Base-by-base conservation (phyloP, 148 eudicot species). In the Fagopyrum esculentum region DNA sequence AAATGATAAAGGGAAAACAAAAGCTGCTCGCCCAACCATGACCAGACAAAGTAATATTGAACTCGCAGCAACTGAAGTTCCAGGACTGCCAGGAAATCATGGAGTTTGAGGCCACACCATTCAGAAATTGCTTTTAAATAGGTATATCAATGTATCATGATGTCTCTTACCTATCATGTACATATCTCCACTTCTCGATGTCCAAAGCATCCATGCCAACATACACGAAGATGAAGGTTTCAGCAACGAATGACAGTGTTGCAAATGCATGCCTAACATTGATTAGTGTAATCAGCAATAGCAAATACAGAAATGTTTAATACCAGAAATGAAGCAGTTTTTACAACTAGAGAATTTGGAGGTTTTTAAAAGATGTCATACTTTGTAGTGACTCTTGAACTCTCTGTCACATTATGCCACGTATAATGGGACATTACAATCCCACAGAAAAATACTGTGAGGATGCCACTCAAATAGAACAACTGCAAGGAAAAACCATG, bases 121-220 rank as follows among this genome's bases (percentile, higher is more conserved):
- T 6, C 45, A 15, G 51, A 22, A 45, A n/a, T 45, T 6, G 48
- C 73, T 70, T 44, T 70, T 70, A 16, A 45, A 45, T 70, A 44
- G 48, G 26, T 3, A 44, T 7, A 46, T 22, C 74, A 47, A 1
- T 46, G 55, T 68, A 35, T 35, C 30, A 71, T 71, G 6, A 17
- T 47, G 55, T 9, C 26, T 71, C 40, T 7, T 12, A 93, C 98
- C 97, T 89, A 43, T 85, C 83, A 52, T 76, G 85, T 54, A 86
- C 89, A 55, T 84, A 84, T 82, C 80, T 83, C 98, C 98, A 93
- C 83, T 93, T 93, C 77, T 88, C 97, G 71, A 93, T 86, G 82
- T 93, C 98, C 74, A 93, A 78, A 64, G 98, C 93, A 82, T 92
- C 98, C 96, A 92, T 92, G 66, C 98, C 98, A 78, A 92, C 97